phyloP scores from a whole-genome alignment of 2,329 filamentous ascomycete species.

The Hypoxylon sp. region DNA sequence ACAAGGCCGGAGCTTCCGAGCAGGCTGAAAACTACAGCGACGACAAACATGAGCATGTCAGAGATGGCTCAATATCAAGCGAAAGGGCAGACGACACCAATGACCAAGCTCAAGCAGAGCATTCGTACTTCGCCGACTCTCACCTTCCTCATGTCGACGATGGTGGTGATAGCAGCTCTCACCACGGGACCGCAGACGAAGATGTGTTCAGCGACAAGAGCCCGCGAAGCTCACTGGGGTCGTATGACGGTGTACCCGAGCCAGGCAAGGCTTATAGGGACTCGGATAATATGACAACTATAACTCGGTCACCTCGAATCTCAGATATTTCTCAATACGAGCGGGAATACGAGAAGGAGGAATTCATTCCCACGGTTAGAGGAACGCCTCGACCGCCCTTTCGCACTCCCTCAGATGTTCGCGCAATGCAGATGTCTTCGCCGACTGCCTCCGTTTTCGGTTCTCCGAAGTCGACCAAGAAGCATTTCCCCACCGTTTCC shows the following conservation, averaged over 20 bases:
- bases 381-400: conserved; percentile 74
- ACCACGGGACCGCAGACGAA: conserved; percentile 64
- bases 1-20: conserved; percentile 65
- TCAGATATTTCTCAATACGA: conserved; percentile 66
- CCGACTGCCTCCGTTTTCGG: conserved; percentile 67
- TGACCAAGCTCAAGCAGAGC: conserved; percentile 47
- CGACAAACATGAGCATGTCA: conserved; percentile 27
- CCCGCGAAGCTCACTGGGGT: conserved; percentile 69
- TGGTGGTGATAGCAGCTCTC: conserved; percentile 62
- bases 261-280: conserved; percentile 47
- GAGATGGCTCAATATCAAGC: conserved; percentile 52
- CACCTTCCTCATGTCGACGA: conserved; percentile 48
- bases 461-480: conserved; percentile 69
- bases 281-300: conserved; percentile 53
- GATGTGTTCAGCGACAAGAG: conserved; percentile 72
- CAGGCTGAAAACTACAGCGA: conserved; percentile 57
- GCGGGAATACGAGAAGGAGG: conserved; percentile 60
- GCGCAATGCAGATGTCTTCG: conserved; percentile 79
- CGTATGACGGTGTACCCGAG: conserved; percentile 57
- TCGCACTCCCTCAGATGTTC: conserved; percentile 76
- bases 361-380: conserved; percentile 68
- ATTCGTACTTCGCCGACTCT: conserved; percentile 46
- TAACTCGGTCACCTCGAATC: conserved; percentile 58
- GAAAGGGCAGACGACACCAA: conserved; percentile 50
- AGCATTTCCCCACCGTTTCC: conserved; percentile 64